Evolutionary conservation across 331 rosid species (phyloP).

Genomic region (Stylosanthes scabra): DNA sequence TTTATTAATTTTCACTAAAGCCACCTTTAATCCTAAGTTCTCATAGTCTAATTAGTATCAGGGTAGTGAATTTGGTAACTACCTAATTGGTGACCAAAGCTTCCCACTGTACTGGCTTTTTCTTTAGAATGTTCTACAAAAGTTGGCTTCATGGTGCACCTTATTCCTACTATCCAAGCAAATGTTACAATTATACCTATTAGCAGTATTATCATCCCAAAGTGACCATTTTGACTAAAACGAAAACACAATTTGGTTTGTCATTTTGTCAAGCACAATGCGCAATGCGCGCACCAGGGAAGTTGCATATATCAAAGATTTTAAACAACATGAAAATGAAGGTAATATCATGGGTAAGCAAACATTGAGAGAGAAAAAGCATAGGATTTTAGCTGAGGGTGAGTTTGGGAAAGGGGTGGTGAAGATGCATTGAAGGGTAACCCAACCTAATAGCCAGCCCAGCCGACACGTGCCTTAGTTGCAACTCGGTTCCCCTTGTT

Average conservation of each 20-base stretch:
- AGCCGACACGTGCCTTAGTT: too few relatives aligned
- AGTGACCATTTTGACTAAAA: conserved; percentile 15
- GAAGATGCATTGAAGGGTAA: conserved; percentile 59
- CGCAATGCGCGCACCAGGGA: conserved; percentile 36
- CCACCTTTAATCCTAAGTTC: too few relatives aligned
- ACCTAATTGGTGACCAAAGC: conserved; percentile 16
- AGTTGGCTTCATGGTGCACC: conserved; percentile 70
- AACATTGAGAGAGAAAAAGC: conserved; percentile 9
- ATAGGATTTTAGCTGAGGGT: conserved; percentile 55
- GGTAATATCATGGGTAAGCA: background rate
- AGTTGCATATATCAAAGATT: conserved; percentile 7
- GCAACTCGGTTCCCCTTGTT: too few relatives aligned
- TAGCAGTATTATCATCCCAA: conserved; percentile 17
- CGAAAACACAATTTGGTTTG: conserved; percentile 1
- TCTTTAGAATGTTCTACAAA: conserved; percentile 72
- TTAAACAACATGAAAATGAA: background rate
- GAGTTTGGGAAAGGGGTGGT: conserved; percentile 60
- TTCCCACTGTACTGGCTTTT: conserved; percentile 79
- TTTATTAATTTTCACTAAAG: too few relatives aligned
- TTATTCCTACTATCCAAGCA: conserved; percentile 59
- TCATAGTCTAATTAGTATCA: too few relatives aligned
- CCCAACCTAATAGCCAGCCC: too few relatives aligned
- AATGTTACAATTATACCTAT: conserved; percentile 38
- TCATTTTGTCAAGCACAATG: conserved; percentile 62
- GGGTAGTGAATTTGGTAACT: too few relatives aligned